These are phyloP conservation scores for Geosmithia flava DNA, from an alignment of 2,329 filamentous ascomycete species.

Conservation along the genomic window DNA sequence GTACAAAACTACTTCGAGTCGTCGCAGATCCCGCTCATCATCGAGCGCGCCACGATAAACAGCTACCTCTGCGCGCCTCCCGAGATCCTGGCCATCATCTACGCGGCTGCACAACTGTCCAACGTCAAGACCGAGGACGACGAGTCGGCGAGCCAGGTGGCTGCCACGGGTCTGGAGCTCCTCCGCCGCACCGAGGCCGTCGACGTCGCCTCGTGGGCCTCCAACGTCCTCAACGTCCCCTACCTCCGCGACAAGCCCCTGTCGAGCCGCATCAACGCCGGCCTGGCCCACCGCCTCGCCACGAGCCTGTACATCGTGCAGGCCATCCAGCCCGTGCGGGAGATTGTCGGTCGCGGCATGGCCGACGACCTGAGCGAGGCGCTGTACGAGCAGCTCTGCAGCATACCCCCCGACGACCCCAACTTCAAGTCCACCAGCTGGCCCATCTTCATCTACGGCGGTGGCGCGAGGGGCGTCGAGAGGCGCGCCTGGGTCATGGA, in stretches of 20 bases:
- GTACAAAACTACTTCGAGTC: slow-evolving; percentile 20
- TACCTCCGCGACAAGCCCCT: slow-evolving; percentile 19
- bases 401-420: slow-evolving; percentile 33
- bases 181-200: slow-evolving; percentile 23
- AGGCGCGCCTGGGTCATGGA: slow-evolving; percentile 35
- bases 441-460: slow-evolving; percentile 44
- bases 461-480: slow-evolving; percentile 28
- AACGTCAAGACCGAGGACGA: slow-evolving; percentile 12
- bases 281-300: slow-evolving; percentile 27
- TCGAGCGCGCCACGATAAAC: slow-evolving; percentile 26
- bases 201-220: slow-evolving; percentile 28
- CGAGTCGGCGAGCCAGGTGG: slow-evolving; percentile 14
- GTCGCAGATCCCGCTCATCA: slow-evolving; percentile 21
- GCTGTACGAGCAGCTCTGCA: slow-evolving; percentile 31
- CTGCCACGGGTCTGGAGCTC: slow-evolving; percentile 17
- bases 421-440: slow-evolving; percentile 45
- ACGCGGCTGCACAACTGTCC: slow-evolving; percentile 27
- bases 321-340: slow-evolving; percentile 17
- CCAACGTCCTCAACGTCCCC: slow-evolving; percentile 18
- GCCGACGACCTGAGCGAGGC: slow-evolving; percentile 26
- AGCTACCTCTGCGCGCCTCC: slow-evolving; percentile 35
- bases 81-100: slow-evolving; percentile 27
- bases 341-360: slow-evolving; percentile 13
- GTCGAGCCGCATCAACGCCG: slow-evolving; percentile 24
- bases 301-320: slow-evolving; percentile 33